Conservation (phyloP, 2,329 filamentous ascomycete species). For the Pyrenophora seminiperda region DNA sequence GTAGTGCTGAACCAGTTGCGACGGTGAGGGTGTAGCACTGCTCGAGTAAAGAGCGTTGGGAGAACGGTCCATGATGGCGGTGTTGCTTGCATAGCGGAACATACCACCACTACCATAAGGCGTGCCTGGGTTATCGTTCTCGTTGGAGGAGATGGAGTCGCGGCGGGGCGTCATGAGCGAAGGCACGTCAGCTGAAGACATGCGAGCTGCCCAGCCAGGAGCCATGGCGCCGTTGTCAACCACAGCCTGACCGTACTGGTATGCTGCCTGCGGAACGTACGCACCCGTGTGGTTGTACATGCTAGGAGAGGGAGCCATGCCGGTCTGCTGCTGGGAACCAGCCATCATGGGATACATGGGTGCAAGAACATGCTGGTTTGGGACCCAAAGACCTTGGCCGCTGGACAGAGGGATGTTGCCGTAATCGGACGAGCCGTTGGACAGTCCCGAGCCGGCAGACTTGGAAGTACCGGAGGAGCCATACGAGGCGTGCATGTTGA, state of each 20-base stretch:
- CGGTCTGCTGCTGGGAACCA: conserved; percentile 38
- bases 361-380: conserved; percentile 43
- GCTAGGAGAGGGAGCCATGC: conserved; percentile 43
- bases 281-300: conserved; percentile 54
- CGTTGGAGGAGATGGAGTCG: conserved; percentile 58
- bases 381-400: conserved; percentile 48
- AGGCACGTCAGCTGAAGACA: conserved; percentile 55
- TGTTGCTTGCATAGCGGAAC: conserved; percentile 52
- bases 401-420: conserved; percentile 40
- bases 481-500: conserved; percentile 45
- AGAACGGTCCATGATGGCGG: conserved; percentile 57
- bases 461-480: conserved; percentile 41
- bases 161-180: conserved; percentile 58
- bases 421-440: conserved; percentile 44
- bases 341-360: conserved; percentile 46
- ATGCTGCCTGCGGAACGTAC: conserved; percentile 52
- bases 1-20: conserved; percentile 53
- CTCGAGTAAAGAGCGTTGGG: conserved; percentile 55
- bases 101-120: conserved; percentile 52
- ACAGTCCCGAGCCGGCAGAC: conserved; percentile 39
- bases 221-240: conserved; percentile 55
- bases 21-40: conserved; percentile 57
- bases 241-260: conserved; percentile 52
- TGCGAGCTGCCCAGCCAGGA: conserved; percentile 53
- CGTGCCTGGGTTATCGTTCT: conserved; percentile 58